phyloP scores from a whole-genome alignment of 805 yeast genomes.

The Lipomyces yamanashiensis region DNA sequence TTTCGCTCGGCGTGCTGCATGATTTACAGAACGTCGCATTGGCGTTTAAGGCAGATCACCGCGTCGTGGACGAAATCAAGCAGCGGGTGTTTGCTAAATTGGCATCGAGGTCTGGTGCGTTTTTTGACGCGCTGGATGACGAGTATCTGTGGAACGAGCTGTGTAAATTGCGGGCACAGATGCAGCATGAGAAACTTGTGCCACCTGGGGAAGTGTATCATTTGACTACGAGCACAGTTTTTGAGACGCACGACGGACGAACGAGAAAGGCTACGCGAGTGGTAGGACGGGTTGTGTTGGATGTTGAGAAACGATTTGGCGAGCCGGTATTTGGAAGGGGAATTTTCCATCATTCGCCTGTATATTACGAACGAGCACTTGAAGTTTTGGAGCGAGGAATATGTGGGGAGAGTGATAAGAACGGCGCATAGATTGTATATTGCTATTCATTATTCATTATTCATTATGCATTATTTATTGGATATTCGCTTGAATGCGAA shows the following conservation, averaged over 20 bases:
- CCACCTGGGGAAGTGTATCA: conserved; percentile 47
- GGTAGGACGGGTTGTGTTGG: conserved; percentile 41
- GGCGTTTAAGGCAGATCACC: conserved; percentile 39
- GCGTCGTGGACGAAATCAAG: conserved; percentile 40
- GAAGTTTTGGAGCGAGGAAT: conserved; percentile 42
- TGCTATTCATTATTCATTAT: background rate
- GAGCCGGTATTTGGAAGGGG: conserved; percentile 45
- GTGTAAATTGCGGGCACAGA: conserved; percentile 41
- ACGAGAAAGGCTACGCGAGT: conserved; percentile 41
- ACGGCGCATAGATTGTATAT: background rate
- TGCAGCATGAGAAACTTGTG: conserved; percentile 45
- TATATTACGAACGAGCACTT: conserved; percentile 44
- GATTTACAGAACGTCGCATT: conserved; percentile 44
- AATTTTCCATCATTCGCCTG: conserved; percentile 45
- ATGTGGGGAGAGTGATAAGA: conserved; percentile 23
- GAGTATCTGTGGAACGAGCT: conserved; percentile 42
- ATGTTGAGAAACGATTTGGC: conserved; percentile 43
- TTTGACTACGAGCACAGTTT: conserved; percentile 41
- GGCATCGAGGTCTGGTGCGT: conserved; percentile 38
- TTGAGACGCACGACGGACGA: conserved; percentile 40
- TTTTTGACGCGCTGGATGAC: conserved; percentile 37
- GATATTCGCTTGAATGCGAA: background rate
- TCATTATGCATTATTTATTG: background rate
- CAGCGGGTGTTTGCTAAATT: conserved; percentile 40
- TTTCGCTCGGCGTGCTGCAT: conserved; percentile 44